Percentiles rank a stretch among this genome's conserved stretches.
These are phyloP conservation scores for Lentinula edodes DNA, from an alignment of 768 basidiomycete genomes.

Conservation along the genomic window DNA sequence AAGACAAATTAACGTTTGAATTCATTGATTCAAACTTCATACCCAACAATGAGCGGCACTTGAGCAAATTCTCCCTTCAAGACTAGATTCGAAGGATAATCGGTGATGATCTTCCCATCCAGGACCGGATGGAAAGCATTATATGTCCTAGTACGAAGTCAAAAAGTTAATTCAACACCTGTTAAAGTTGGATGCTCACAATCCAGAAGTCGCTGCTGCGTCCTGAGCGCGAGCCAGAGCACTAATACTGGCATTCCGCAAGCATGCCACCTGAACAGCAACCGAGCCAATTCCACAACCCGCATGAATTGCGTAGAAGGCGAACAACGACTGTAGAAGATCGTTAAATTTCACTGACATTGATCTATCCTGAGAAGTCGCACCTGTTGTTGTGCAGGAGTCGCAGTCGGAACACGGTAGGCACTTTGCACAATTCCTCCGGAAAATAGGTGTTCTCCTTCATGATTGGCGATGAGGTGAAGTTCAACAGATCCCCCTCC, in stretches of 20 bases:
- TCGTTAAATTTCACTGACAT: not conserved
- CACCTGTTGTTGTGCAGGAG: slow-evolving; percentile 49
- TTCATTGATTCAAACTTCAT: slow-evolving; percentile 10
- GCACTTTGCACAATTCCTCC: slow-evolving; percentile 61
- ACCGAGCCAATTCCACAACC: slow-evolving; percentile 40
- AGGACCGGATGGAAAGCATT: slow-evolving; percentile 47
- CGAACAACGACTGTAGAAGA: slow-evolving; percentile 40
- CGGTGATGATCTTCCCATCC: slow-evolving; percentile 46
- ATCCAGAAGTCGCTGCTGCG: slow-evolving; percentile 27
- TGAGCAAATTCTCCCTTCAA: slow-evolving; percentile 36
- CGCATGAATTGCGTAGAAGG: slow-evolving; percentile 41
- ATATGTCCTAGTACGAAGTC: slow-evolving; percentile 34
- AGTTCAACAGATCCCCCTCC: slow-evolving; percentile 52
- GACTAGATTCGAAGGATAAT: slow-evolving; percentile 44
- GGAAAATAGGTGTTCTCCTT: slow-evolving; percentile 36
- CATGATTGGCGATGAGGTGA: slow-evolving; percentile 44
- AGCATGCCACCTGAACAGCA: slow-evolving; percentile 33
- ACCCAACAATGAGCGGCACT: slow-evolving; percentile 61
- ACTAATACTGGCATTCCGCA: slow-evolving; percentile 45
- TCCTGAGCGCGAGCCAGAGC: slow-evolving; percentile 54
- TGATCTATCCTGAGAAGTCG: slow-evolving; percentile 2
- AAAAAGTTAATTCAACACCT: slow-evolving; percentile 5
- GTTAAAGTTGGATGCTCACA: slow-evolving; percentile 27
- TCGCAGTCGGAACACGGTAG: slow-evolving; percentile 44
- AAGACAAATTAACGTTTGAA: not conserved